Evolutionary conservation across 2,329 filamentous ascomycete species (phyloP).

Genomic region (Akanthomyces dipterigenus): DNA sequence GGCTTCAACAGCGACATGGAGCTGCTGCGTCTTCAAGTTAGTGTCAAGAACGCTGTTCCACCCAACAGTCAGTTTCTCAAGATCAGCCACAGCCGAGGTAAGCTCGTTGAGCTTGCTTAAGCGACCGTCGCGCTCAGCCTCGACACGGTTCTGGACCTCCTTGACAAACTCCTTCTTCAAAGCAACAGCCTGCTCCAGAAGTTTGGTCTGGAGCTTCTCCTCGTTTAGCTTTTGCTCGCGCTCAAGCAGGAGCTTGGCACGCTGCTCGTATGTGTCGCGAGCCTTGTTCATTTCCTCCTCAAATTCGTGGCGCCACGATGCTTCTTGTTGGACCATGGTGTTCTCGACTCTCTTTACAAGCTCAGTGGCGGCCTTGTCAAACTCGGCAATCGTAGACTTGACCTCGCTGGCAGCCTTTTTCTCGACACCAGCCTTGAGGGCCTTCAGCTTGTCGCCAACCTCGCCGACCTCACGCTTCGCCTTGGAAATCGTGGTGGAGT

Average conservation of each 20-base stretch:
- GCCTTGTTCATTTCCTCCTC: conserved; percentile 77
- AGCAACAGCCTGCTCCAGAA: conserved; percentile 83
- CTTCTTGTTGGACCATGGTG: conserved; percentile 74
- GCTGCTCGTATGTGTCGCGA: conserved; percentile 69
- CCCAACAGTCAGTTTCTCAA: conserved; percentile 79
- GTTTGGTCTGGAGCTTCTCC: conserved; percentile 73
- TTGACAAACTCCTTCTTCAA: conserved; percentile 79
- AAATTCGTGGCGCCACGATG: conserved; percentile 80
- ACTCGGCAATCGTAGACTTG: conserved; percentile 63
- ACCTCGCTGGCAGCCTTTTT: conserved; percentile 71
- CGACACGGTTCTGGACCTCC: conserved; percentile 74
- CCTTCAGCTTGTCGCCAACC: conserved; percentile 71
- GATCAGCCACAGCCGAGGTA: conserved; percentile 67
- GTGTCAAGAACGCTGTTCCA: conserved; percentile 89
- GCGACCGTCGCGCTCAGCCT: conserved; percentile 79
- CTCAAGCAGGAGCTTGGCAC: conserved; percentile 71
- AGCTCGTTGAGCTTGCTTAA: conserved; percentile 81
- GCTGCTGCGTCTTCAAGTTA: conserved; percentile 90
- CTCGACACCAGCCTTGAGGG: conserved; percentile 62
- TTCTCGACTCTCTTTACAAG: conserved; percentile 83
- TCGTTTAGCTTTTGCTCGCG: conserved; percentile 75
- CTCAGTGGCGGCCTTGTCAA: conserved; percentile 80
- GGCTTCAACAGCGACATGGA: conserved; percentile 91
- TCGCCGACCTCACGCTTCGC: conserved; percentile 77
- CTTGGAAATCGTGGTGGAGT: conserved; percentile 70